Base-by-base conservation (phyloP, 2,329 filamentous ascomycete species). In the Xylaria sp. region DNA sequence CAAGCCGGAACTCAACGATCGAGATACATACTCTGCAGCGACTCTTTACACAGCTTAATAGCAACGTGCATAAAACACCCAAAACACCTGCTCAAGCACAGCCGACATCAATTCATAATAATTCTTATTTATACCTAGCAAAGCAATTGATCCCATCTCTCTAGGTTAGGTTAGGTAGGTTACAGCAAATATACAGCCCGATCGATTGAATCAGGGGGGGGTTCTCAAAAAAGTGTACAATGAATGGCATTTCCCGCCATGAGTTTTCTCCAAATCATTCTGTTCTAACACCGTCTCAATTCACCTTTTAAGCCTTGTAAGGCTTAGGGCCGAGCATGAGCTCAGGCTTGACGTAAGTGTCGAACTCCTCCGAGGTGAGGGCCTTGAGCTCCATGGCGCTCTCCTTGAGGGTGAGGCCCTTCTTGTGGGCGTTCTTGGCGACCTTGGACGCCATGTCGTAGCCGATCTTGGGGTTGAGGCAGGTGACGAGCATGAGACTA, bases 401-500 rank as follows among this genome's bases (percentile, higher is more conserved):
- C 79, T 96, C 80, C 83, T 97, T 97, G 60, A 99, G 84, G 23
- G 92, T 97, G 55, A 93, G 78, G 39, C 92, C 92, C 85, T 97
- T 97, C 85, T 97, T 97, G 81, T 99, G 94, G 13, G 94, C 94
- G 73, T 99, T 95, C 87, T 97, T 97, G 72, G 92, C 92, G 23
- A 96, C 92, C 82, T 96, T 96, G 77, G 88, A 92, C 55, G 92
- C 92, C 90, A 95, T 95, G 74, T 97, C 92, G 77, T 97, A 96
- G 62, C 92, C 93, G 73, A 97, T 97, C 76, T 96, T 91, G 68
- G 92, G 92, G 83, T 97, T 97, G 64, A 97, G 83, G 82, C 93
- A 97, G 66, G 94, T 99, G 42, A 97, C 94, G 67, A 97, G 84
- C 94, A 99, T 99, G 70, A 99, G 83, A 73, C 91, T 96, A 52